These are phyloP conservation scores for Cladosporium sp. DNA, from an alignment of 2,329 filamentous ascomycete genomes.

Conservation along the genomic window DNA sequence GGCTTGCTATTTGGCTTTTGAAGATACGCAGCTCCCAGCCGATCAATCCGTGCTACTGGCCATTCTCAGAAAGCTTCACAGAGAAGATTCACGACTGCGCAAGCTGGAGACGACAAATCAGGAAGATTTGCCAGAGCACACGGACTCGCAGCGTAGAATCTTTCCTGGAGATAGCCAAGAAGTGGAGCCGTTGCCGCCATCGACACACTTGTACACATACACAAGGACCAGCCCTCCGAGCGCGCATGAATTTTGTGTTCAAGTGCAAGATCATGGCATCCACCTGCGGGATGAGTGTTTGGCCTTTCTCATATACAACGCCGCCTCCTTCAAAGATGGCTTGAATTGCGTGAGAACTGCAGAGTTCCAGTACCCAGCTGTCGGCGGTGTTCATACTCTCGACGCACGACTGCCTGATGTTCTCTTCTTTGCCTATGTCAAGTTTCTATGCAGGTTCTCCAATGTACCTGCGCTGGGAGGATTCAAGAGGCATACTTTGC, in stretches of 20 bases:
- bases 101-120: neutral
- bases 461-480: slow-evolving; percentile 26
- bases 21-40: slow-evolving; percentile 44
- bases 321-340: slow-evolving; percentile 52
- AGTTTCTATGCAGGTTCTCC: slow-evolving; percentile 45
- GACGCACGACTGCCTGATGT: slow-evolving; percentile 33
- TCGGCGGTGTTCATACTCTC: slow-evolving; percentile 8
- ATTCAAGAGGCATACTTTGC: neutral
- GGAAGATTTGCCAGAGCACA: neutral
- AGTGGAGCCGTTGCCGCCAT: slow-evolving; percentile 55
- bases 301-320: slow-evolving; percentile 57
- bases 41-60: slow-evolving; percentile 53
- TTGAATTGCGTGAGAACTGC: slow-evolving; percentile 49
- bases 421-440: slow-evolving; percentile 56
- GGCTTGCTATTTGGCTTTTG: slow-evolving; percentile 63
- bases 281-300: slow-evolving; percentile 55
- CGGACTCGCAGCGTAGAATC: slow-evolving; percentile 29
- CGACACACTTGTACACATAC: slow-evolving; percentile 67
- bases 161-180: slow-evolving; percentile 63
- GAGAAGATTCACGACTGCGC: slow-evolving; percentile 30
- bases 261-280: slow-evolving; percentile 57
- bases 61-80: slow-evolving; percentile 60
- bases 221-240: slow-evolving; percentile 63
- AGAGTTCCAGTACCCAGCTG: slow-evolving; percentile 21
- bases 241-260: slow-evolving; percentile 59